A percentile compares a stretch with the other conserved stretches of the same genome.
Conservation (phyloP, 2,329 filamentous ascomycete genomes). For the Claviceps sp. region DNA sequence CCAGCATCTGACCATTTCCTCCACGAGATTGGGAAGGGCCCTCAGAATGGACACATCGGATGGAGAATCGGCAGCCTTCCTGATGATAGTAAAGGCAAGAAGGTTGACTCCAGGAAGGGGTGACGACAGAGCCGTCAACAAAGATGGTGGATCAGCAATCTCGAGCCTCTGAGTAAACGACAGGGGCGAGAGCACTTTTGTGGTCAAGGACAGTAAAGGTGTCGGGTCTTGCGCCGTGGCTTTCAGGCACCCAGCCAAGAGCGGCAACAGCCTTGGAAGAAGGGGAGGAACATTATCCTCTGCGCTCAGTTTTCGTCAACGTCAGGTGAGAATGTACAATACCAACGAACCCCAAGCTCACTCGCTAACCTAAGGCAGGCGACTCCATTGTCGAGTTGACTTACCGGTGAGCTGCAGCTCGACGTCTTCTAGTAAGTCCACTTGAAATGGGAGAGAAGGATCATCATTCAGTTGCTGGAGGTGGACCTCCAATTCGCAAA, state of each 20-base stretch:
- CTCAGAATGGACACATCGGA: conserved; percentile 37
- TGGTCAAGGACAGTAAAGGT: conserved; percentile 36
- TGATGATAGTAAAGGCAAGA: conserved; percentile 41
- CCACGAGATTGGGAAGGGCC: conserved; percentile 33
- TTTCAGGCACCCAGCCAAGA: conserved; percentile 38
- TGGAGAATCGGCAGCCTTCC: conserved; percentile 37
- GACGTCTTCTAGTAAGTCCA: conserved; percentile 43
- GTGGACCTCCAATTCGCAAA: conserved; percentile 41
- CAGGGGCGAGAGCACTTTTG: conserved; percentile 42
- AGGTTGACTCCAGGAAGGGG: conserved; percentile 42
- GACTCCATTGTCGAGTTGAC: not conserved
- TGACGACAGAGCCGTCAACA: conserved; percentile 39
- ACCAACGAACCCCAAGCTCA: not conserved
- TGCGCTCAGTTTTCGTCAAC: conserved; percentile 11
- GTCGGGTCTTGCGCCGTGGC: conserved; percentile 36
- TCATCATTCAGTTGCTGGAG: conserved; percentile 35
- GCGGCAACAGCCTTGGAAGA: conserved; percentile 38
- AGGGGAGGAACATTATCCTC: conserved; percentile 39
- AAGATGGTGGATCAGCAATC: conserved; percentile 35
- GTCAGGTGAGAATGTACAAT: not conserved
- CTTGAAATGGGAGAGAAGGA: conserved; percentile 27
- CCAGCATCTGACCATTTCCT: conserved; percentile 37
- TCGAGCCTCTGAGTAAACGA: conserved; percentile 36
- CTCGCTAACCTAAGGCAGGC: not conserved
- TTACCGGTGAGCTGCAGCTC: conserved; percentile 44